Percentiles rank a stretch among this genome's conserved stretches.
Conservation (phyloP, 176 grass and related monocot species). For the sorghum (Sorghum bicolor) region DNA sequence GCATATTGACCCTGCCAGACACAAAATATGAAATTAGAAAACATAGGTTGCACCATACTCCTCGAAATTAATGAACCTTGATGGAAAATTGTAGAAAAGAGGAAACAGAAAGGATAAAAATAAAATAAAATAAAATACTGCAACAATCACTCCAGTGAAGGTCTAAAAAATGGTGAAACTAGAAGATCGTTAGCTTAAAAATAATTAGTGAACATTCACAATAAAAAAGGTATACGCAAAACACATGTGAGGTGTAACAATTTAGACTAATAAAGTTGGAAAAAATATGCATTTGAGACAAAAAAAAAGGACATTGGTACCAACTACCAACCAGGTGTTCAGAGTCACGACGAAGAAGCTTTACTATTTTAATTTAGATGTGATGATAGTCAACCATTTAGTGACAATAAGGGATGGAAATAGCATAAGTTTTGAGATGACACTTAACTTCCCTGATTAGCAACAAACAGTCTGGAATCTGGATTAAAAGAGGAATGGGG, state of each 20-base stretch:
- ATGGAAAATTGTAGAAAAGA: conserved; percentile 1
- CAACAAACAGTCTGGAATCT: not conserved
- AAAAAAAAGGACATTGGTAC: not conserved
- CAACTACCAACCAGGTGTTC: not conserved
- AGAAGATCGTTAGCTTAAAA: not conserved
- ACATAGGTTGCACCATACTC: not conserved
- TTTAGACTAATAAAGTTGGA: conserved; percentile 1
- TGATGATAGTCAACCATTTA: not conserved
- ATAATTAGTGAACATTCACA: not conserved
- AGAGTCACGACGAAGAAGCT: not conserved
- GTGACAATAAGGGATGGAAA: not conserved
- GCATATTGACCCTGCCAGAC: conserved; percentile 56
- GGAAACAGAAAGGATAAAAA: not conserved
- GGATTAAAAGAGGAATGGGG: not conserved
- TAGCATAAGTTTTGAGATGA: not conserved
- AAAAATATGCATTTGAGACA: not conserved
- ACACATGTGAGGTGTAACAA: not conserved
- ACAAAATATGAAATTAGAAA: conserved; percentile 17
- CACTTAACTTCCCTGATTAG: not conserved
- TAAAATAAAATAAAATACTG: not conserved
- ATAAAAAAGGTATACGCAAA: not conserved
- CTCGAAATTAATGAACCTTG: not conserved
- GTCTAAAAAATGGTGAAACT: not conserved
- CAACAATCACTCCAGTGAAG: not conserved
- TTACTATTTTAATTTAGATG: not conserved